Base-by-base conservation (phyloP, 352 stramenopile genomes). In the Halophytophthora batemanensis region DNA sequence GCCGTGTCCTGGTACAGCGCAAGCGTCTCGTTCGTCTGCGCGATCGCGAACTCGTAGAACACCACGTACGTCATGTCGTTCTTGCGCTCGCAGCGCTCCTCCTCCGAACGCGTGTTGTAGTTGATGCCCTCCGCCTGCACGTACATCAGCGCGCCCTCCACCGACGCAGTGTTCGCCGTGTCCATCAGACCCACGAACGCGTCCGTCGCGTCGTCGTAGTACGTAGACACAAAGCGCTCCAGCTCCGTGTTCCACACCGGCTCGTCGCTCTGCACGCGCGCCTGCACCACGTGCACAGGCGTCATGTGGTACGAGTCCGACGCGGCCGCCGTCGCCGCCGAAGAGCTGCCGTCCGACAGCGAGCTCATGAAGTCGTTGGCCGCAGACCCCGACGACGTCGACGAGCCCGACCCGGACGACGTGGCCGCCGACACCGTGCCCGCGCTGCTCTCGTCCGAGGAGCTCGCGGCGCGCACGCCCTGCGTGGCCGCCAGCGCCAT, bases 71-170 rank as follows among this genome's bases (percentile, higher is more conserved):
- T 55, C 61, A 90, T 87, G 14, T 81, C 69, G 63, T 90, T 91
- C 76, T 95, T 95, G 48, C 82, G 81, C 45, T 55, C 58, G 61
- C 86, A 95, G 11, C 66, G 71, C 33, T 69, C 61, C 38, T 80
- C 67, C 2, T 60, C 61, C n/a, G 61, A 69, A 41, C 81, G 77
- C 38, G 77, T 80, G 37, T 73, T 62, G 62, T 86, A 80, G 69
- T 95, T 91, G 66, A 95, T 92, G 35, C 78, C 67, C 53, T 95
- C 85, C 5, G 82, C 79, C 59, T 93, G 82, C 28, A 95, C 77
- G 65, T 92, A 95, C 81, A 93, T 93, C 34, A 95, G 77, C 31
- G 82, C 72, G 14, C 85, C 85, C 48, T 93, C 82, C 10, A 95
- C 77, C 0, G 66, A 83, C 6, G 82, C 85, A 19, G 77, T 82